Conservation (phyloP, 106 monocot genomes). For the Dioscorea dumetorum region DNA sequence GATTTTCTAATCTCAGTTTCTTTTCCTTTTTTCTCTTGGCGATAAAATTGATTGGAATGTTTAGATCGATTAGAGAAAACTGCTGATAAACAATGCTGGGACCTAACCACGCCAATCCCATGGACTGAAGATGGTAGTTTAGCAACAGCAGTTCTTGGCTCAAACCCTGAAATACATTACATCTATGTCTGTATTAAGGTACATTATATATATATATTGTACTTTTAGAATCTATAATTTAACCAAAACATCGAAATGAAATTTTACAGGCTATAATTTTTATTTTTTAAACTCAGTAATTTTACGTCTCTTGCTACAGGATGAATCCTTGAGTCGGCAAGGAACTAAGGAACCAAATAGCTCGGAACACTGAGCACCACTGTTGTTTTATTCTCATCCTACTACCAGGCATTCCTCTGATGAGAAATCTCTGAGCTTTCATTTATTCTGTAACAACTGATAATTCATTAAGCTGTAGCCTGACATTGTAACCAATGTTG, state of each 20-base stretch:
- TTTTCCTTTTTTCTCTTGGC: not conserved
- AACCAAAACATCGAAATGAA: no score
- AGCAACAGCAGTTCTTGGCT: conserved; percentile 33
- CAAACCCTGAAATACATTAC: conserved; percentile 77
- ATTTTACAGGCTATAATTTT: no score
- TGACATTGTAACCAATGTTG: no score
- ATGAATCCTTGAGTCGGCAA: conserved; percentile 13
- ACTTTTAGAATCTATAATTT: not conserved
- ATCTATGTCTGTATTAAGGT: conserved; percentile 93
- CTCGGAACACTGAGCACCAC: not conserved
- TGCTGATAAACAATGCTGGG: conserved; percentile 50
- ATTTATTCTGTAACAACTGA: no score
- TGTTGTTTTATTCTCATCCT: no score
- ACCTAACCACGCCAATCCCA: conserved; percentile 59
- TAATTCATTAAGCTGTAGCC: no score
- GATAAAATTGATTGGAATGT: conserved; percentile 4
- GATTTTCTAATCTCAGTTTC: not conserved
- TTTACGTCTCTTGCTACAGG: conserved; percentile 11
- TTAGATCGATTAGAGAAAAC: conserved; percentile 66
- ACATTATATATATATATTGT: not conserved
- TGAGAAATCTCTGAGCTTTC: no score
- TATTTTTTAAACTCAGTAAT: not conserved
- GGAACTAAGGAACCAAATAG: not conserved
- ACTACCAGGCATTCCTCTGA: no score
- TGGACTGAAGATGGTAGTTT: conserved; percentile 54